Conservation (phyloP, 2,329 filamentous ascomycete species). For the Hypoxylon sp. region DNA sequence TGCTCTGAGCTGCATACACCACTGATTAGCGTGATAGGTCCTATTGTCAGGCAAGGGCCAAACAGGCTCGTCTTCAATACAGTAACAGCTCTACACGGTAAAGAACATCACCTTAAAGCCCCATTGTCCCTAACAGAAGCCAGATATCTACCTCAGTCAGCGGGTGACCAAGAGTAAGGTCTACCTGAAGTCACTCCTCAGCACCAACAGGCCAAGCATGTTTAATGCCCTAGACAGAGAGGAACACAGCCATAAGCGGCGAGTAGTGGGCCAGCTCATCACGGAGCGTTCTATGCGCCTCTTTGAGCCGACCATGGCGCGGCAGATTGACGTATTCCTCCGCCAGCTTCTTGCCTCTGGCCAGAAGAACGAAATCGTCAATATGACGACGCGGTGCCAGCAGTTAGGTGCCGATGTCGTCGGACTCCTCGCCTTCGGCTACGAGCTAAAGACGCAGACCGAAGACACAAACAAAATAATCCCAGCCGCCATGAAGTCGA, state of each 20-base stretch:
- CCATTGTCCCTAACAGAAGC: conserved; percentile 1
- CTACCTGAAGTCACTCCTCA: conserved; percentile 7
- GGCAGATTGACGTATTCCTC: conserved; percentile 32
- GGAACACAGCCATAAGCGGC: conserved; percentile 8
- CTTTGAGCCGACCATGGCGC: conserved; percentile 42
- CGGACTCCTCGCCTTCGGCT: conserved; percentile 38
- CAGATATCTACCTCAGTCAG: conserved; percentile 34
- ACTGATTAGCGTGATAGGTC: conserved; percentile 10
- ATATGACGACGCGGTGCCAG: conserved; percentile 31
- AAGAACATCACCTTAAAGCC: background rate
- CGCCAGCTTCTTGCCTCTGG: conserved; percentile 20
- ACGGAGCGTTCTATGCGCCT: conserved; percentile 39
- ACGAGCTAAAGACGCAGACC: conserved; percentile 32
- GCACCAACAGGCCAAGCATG: background rate
- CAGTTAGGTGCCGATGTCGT: conserved; percentile 33
- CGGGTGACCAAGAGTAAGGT: conserved; percentile 22
- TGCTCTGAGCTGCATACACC: background rate
- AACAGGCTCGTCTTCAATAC: conserved; percentile 39
- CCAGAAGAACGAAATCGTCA: conserved; percentile 10
- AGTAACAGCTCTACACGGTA: conserved; percentile 31
- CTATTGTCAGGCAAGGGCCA: conserved; percentile 29
- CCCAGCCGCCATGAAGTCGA: conserved; percentile 26
- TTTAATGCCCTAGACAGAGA: background rate
- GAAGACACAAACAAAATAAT: conserved; percentile 32
- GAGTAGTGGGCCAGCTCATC: conserved; percentile 33